Evolutionary conservation across 345 rosid species (phyloP), one percentile per base, ranked within the genome.

Genomic region (Eucalyptus pumila): DNA sequence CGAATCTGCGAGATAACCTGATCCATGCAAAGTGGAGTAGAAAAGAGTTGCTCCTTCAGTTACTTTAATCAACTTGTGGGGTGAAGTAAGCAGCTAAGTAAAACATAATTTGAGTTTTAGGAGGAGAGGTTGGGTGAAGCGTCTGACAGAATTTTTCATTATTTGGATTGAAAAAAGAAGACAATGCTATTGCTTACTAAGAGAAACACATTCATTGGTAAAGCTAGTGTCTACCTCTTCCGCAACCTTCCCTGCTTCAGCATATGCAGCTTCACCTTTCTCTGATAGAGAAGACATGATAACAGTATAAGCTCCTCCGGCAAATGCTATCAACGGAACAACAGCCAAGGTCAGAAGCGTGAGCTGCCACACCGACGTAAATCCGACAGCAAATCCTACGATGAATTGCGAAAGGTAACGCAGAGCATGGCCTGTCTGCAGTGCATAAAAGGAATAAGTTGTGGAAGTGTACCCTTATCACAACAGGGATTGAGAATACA

Each of bases 321-420:
- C 95, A 52, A 95, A 21, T 9, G 99, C 98, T 89, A 97, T 95
- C 86, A 97, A 65, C 44, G 99, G 99, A 89, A 96, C 99, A 60
- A 97, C 97, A 89, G 94, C 98, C 93, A 97, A 92, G 21, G 99
- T 97, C 92, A 97, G 93, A 62, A 96, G 94, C 27, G 98, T 95
- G 67, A 97, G 95, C 88, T 97, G 95, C 97, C 99, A 97, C 15
- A 96, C 95, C 2, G 97, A 95, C 56, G 87, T 65, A 90, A 97
- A 97, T 51, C 96, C 99, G 9, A 97, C 62, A 34, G 90, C 95
- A 86, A 95, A 96, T 48, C 98, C 98, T 23, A 92, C 94, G 1
- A 92, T 14, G 89, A 96, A 95, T 92, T 96, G 98, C 48, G 93
- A 92, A 72, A 97, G 91, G 62, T 95, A 97, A 24, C 97, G 96